phyloP scores from a whole-genome alignment of 2,329 filamentous ascomycete genomes.

The Aspergillus sp. region DNA sequence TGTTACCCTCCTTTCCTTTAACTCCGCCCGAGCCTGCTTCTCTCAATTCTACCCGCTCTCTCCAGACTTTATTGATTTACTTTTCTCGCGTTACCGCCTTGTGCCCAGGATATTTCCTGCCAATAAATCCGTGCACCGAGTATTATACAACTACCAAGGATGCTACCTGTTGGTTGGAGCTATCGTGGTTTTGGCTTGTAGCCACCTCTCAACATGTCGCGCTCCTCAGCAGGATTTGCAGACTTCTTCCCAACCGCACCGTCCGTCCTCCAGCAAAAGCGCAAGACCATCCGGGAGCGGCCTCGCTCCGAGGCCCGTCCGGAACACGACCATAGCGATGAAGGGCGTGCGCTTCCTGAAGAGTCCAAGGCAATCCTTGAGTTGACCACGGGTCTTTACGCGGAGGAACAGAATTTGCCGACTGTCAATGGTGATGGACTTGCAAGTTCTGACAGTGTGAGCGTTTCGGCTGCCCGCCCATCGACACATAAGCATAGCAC shows the following conservation, averaged over 20 bases:
- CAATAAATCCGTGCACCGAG: slow-evolving; percentile 25
- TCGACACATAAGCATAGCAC: slow-evolving; percentile 54
- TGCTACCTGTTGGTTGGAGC: slow-evolving; percentile 40
- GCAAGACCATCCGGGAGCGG: slow-evolving; percentile 57
- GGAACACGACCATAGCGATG: slow-evolving; percentile 24
- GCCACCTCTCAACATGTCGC: slow-evolving; percentile 68
- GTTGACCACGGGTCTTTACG: slow-evolving; percentile 15
- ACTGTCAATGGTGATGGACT: slow-evolving; percentile 67
- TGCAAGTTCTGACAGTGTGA: slow-evolving; percentile 70
- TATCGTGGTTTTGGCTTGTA: slow-evolving; percentile 41
- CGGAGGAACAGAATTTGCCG: slow-evolving; percentile 19
- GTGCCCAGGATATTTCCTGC: slow-evolving; percentile 22
- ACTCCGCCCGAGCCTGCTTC: not conserved
- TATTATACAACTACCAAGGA: slow-evolving; percentile 35
- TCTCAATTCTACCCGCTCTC: not conserved
- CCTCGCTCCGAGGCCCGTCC: slow-evolving; percentile 57
- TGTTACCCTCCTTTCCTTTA: not conserved
- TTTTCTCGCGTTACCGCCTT: slow-evolving; percentile 14
- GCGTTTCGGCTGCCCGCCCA: slow-evolving; percentile 70
- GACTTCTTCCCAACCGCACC: slow-evolving; percentile 83
- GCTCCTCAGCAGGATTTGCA: slow-evolving; percentile 77
- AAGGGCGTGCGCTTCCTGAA: slow-evolving; percentile 15
- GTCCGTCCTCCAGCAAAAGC: slow-evolving; percentile 57
- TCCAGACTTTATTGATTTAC: slow-evolving; percentile 1
- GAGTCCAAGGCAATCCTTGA: slow-evolving; percentile 13